A percentile compares a stretch with the other conserved stretches of the same genome.
Conservation (phyloP, 1,284 basidiomycete genomes). For the Flammula alnicola region DNA sequence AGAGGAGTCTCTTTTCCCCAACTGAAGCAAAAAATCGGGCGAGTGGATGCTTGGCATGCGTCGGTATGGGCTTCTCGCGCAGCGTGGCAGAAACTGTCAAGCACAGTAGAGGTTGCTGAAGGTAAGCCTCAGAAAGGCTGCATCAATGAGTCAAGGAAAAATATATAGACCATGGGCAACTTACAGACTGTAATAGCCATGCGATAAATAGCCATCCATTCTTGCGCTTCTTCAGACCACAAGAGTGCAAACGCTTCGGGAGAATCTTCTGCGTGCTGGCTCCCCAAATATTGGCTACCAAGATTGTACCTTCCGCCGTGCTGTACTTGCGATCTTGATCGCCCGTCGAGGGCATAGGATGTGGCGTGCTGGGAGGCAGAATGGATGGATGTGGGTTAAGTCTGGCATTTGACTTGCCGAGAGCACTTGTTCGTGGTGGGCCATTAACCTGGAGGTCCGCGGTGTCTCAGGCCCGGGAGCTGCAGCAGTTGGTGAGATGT, state of each 20-base stretch:
- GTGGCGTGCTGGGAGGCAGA: slow-evolving; percentile 76
- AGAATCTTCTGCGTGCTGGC: slow-evolving; percentile 49
- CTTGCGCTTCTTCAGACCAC: slow-evolving; percentile 58
- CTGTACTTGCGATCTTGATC: slow-evolving; percentile 76
- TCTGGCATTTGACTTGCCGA: slow-evolving; percentile 38
- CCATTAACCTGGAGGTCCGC: slow-evolving; percentile 45
- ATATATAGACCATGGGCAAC: slow-evolving; percentile 34
- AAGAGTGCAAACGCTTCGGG: slow-evolving; percentile 65
- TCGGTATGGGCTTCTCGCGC: slow-evolving; percentile 67
- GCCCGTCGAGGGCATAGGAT: slow-evolving; percentile 71
- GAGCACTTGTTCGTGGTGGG: slow-evolving; percentile 53
- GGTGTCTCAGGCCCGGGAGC: slow-evolving; percentile 35
- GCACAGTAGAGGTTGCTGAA: slow-evolving; percentile 78
- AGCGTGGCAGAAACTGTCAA: slow-evolving; percentile 82
- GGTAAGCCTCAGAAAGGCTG: slow-evolving; percentile 76
- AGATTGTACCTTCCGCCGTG: slow-evolving; percentile 73
- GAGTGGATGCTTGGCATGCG: slow-evolving; percentile 58
- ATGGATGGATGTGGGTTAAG: slow-evolving; percentile 55
- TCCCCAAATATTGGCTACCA: slow-evolving; percentile 77
- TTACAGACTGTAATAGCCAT: slow-evolving; percentile 77
- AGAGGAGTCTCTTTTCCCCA: slow-evolving; percentile 33
- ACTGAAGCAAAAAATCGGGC: slow-evolving; percentile 47
- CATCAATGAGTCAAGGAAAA: slow-evolving; percentile 12
- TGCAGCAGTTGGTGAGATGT: slow-evolving; percentile 65
- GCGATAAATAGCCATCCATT: slow-evolving; percentile 79